Evolutionary conservation across 352 stramenopile species (phyloP).

Genomic region (Aphanomyces stellatus): DNA sequence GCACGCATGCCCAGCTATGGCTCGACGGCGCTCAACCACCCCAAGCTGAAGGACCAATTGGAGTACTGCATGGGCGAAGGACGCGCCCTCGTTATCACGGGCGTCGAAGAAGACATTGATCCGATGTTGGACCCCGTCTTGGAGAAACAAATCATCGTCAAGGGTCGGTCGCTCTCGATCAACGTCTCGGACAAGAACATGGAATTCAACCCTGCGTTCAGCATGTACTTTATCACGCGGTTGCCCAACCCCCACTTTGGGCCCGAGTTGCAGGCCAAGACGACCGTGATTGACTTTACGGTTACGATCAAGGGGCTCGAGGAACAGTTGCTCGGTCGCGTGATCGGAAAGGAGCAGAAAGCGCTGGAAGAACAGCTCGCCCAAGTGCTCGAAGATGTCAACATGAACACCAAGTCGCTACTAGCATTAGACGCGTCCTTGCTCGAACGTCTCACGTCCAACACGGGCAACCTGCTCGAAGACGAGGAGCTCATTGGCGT

Average conservation of each 20-base stretch:
- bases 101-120: conserved; percentile 98
- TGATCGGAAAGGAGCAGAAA: conserved; percentile 98
- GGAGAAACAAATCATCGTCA: conserved; percentile 95
- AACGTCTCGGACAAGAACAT: conserved; percentile 99
- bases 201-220: conserved; percentile 97
- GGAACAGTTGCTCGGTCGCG: conserved; percentile 95
- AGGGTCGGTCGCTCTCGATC: conserved; percentile 95
- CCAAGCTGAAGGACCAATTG: conserved; percentile 97
- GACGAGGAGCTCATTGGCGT: conserved; percentile 98
- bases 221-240: conserved; percentile 97
- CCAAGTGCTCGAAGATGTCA: conserved; percentile 97
- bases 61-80: conserved; percentile 97
- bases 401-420: conserved; percentile 97
- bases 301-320: conserved; percentile 95
- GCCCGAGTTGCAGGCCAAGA: conserved; percentile 97
- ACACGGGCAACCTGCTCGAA: conserved; percentile 96
- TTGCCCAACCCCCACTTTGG: conserved; percentile 97
- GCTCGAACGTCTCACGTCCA: conserved; percentile 93
- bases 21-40: conserved; percentile 92
- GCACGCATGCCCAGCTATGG: conserved; percentile 93
- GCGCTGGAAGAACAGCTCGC: conserved; percentile 97
- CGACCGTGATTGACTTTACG: conserved; percentile 98
- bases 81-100: conserved; percentile 89
- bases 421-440: conserved; percentile 93
- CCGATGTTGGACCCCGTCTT: conserved; percentile 97